Base-by-base conservation (phyloP, 371 early-diverging fungal species). In the Capillidium rhysosporum region DNA sequence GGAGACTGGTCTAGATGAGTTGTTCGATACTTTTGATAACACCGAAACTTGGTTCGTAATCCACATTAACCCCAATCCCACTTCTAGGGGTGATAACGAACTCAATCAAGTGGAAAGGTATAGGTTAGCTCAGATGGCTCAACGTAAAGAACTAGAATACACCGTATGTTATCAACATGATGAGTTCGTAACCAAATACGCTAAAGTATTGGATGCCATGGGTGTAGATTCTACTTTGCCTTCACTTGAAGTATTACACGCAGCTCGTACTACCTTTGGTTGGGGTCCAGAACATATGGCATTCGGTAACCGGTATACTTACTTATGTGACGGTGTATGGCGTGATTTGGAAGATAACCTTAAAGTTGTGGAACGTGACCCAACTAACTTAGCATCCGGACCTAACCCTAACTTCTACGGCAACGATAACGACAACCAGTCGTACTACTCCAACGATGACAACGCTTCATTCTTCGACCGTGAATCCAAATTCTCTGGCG, bases 1-100 rank as follows among this genome's bases (percentile, higher is more conserved):
- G 59, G 80, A 82, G 53, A 70, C 74, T 8, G 74, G 84, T 2
- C 61, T 90, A 44, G 76, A 79, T 45, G 86, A 86, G 57, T 66
- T 93, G 7, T 66, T 87, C 8, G 79, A 78, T 24, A 75, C 87
- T 7, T 64, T 93, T 31, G 76, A 77, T 52, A 86, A 86, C 53
- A 88, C 93, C 1, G 76, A 79, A 44, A 69, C 86, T 16, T 93
- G 92, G 84, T 84, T 83, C 58, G 64, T 92, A 47, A 69, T 87
- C 60, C 8, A 86, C 65, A 66, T 94, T 46, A 69, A 77, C 40
- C 82, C 84, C 8, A 80, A 84, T 51, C 84, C 82, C 61, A 65
- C 70, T 16, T 75, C 77, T 57, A 66, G 75, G 46, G 61, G 73
- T 14, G 52, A 58, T 49, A 57, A 29, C 21, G 69, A 70, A 46